Percentiles rank a stretch among this genome's conserved stretches.
These are phyloP conservation scores for Vickermania ingenoplastis DNA, from an alignment of 208 protist genomes.

Conservation along the genomic window DNA sequence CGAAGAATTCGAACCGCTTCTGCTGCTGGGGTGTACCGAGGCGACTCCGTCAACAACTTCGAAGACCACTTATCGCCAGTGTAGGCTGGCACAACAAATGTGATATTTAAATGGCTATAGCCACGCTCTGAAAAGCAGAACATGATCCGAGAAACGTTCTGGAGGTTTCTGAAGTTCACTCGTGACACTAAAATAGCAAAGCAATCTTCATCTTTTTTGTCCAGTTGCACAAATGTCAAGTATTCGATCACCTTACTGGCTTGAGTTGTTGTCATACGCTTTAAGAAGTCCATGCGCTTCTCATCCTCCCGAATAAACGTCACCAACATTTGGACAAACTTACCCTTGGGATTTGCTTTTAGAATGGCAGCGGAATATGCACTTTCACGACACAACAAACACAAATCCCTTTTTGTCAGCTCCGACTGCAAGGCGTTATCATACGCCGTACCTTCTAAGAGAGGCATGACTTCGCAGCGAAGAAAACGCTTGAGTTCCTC, in stretches of 20 bases:
- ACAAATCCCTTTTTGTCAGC: constrained; percentile 36
- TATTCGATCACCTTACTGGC: constrained; percentile 68
- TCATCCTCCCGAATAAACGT: constrained; percentile 63
- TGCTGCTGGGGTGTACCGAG: constrained; percentile 1
- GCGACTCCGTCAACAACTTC: neutral
- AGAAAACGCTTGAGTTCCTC: constrained; percentile 48
- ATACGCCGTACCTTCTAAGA: constrained; percentile 49
- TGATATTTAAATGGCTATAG: constrained; percentile 43
- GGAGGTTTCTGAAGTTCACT: constrained; percentile 49
- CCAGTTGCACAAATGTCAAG: constrained; percentile 26
- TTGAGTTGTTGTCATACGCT: constrained; percentile 66
- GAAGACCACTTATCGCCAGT: constrained; percentile 50
- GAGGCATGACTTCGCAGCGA: constrained; percentile 44
- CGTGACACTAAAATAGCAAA: constrained; percentile 41
- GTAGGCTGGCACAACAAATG: constrained; percentile 65
- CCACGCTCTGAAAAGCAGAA: constrained; percentile 48
- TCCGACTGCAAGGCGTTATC: constrained; percentile 41
- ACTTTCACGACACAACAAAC: constrained; percentile 61
- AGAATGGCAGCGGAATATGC: constrained; percentile 63
- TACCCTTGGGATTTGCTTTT: constrained; percentile 26
- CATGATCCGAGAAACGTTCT: constrained; percentile 59
- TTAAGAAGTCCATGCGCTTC: constrained; percentile 58
- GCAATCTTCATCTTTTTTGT: constrained; percentile 41
- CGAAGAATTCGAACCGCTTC: constrained; percentile 75
- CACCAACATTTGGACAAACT: constrained; percentile 40